Evolutionary conservation across 129 eudicot genomes (phyloP), one percentile per base, ranked within the genome.

Genomic region (Escallonia herrerae): DNA sequence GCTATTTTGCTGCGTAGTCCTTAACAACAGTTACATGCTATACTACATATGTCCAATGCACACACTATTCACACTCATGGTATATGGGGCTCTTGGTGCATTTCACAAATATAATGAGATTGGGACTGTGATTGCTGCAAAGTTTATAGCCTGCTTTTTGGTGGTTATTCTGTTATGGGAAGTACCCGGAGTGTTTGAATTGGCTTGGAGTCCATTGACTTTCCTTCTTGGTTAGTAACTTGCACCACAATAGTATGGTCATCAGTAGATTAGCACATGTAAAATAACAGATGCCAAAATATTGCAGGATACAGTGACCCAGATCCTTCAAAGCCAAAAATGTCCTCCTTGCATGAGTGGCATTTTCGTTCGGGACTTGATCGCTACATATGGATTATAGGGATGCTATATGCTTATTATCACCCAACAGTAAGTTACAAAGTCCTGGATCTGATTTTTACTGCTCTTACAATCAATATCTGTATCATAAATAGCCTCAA

Each of bases 11-110:
- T 90, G 95, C 65, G 64, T 90, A 65, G 85, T 86, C 61, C 89
- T 86, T 13, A 80, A 86, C 73, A 86, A 90, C 79, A 73, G 73
- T 72, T 90, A 86, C 74, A 84, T 71, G 89, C 56, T 86, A 38
- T 90, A 90, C 77, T 90, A 90, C 76, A 86, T 90, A 64, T 90
- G 97, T 71, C 97, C 97, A 57, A 90, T 90, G 97, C 97, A 90
- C 76, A 90, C 97, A 7, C 91, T 90, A 73, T 90, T 90, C 78
- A 90, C 97, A 53, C 87, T 86, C 56, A 86, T 90, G 95, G 97
- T 86, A 41, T 90, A 86, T 67, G 97, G 91, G 5, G 95, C 97
- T 5, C 97, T 90, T 73, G 95, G 95, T 37, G 80, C 84, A 39
- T 75, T 72, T 63, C 76, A 82, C 76, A 82, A 87, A 75, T 82